Evolutionary conservation across 192 early-diverging fungal species (phyloP), one percentile per base, ranked within the genome.

Genomic region (Backusella psychrophila): DNA sequence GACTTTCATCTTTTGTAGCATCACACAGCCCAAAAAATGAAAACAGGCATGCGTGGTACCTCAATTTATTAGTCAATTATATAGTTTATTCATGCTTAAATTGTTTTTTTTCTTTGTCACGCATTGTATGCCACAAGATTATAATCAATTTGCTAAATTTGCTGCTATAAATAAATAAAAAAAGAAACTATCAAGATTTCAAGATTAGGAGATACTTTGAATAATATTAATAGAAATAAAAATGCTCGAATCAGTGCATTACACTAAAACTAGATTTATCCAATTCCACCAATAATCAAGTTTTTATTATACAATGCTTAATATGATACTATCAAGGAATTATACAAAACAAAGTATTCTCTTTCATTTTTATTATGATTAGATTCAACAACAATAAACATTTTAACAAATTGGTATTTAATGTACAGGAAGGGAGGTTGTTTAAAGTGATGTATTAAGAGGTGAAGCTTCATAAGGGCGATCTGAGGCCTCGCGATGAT

Each of bases 401-500:
- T 21, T 56, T 63, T 29, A 63, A 63, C 26, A 63, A 29, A 63
- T 63, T 29, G 56, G 56, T 63, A 63, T 63, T 63, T 63, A 63
- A 63, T 63, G 56, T 63, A 63, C 56, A 63, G 1, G 26, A n/a
- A 49, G 46, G 46, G 0, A n/a, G 6, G 23, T 23, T 23, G 26
- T 63, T 63, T 63, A 63, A 29, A 63, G 56, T 63, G 56, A 63
- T 11, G 56, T 63, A 63, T 63, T 63, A 63, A 63, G 56, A 26
- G 56, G 56, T 26, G 56, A 63, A 14, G 56, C 56, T 29, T 63
- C 56, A 63, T 63, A 63, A 63, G 21, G 23, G 26, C 56, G 56
- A 26, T 63, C 56, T 14, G 56, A 11, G 7, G 21, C 9, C 11
- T 63, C 56, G 3, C 4, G 21, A 63, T 63, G 56, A 29, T 63